Evolutionary conservation across 2,329 filamentous ascomycete species (phyloP), one percentile per base, ranked within the genome.

Genomic region (Talaromyces sp.): DNA sequence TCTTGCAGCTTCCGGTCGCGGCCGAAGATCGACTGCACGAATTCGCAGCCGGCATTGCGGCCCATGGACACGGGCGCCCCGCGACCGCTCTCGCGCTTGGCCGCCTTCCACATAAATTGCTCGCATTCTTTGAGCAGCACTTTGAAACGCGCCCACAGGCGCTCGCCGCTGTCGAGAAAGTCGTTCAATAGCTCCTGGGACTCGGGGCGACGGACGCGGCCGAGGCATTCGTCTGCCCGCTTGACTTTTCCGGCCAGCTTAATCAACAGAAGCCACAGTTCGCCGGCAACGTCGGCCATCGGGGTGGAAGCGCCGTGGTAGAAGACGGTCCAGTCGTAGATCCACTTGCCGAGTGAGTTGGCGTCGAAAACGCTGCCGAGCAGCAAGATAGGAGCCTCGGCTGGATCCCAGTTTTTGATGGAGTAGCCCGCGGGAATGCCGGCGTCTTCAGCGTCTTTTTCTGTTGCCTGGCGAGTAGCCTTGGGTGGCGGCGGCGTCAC

Each of bases 321-420:
- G 80, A 91, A 96, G 65, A 97, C 91, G 19, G 95, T 97, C 95
- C 95, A 99, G 82, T 98, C 95, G 78, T 96, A 99, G 72, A 99
- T 96, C 95, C 95, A 99, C 79, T 97, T 97, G 71, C 95, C 95
- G 32, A 99, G 84, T 28, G 92, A 96, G 83, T 98, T 97, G 72
- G 93, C 91, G 73, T 98, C 95, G 72, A 98, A 98, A 61, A 98
- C 95, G 72, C 91, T 96, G 57, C 95, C 95, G 25, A 98, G 84
- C 28, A 99, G 85, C 73, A 97, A 88, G 73, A 99, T 97, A 57
- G 95, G 95, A 68, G 92, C 88, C 80, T 98, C 93, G 30, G 86
- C 88, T 0, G 93, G 93, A 74, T 99, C 95, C 95, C 95, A 98
- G 81, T 98, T 96, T 84, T 98, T 98, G 73, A 93, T 87, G 28